These are phyloP conservation scores for Boehmeria nivea DNA, from an alignment of 306 rosid species.

Conservation along the genomic window DNA sequence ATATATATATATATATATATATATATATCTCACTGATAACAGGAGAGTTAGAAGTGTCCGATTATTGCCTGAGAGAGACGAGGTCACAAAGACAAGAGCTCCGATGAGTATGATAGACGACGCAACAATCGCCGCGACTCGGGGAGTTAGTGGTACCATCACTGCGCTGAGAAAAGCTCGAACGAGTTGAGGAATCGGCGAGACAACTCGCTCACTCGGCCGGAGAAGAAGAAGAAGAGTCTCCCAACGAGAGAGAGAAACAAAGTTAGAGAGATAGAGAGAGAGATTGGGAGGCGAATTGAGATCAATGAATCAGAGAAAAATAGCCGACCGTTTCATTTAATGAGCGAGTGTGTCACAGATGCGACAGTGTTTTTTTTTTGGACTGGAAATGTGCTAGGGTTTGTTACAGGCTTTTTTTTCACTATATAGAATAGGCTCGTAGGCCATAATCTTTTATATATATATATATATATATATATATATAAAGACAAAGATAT, in stretches of 20 bases:
- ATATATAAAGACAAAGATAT: no score
- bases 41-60: no score
- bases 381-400: no score
- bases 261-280: background rate
- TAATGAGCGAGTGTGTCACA: background rate
- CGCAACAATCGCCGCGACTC: constrained; percentile 8
- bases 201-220: background rate
- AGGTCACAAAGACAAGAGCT: constrained; percentile 7
- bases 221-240: background rate
- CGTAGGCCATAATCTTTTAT: constrained; percentile 19
- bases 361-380: no score
- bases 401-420: background rate
- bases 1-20: background rate
- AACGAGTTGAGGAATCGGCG: background rate
- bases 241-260: background rate
- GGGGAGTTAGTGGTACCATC: constrained; percentile 2
- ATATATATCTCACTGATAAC: background rate
- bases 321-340: constrained; percentile 43
- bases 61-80: constrained; percentile 26
- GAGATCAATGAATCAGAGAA: constrained; percentile 18
- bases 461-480: no score
- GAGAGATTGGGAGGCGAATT: no score
- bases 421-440: constrained; percentile 8
- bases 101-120: constrained; percentile 7
- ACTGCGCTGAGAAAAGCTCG: background rate